Evolutionary conservation across 345 rosid species (phyloP).

Genomic region (Reutealis trisperma): DNA sequence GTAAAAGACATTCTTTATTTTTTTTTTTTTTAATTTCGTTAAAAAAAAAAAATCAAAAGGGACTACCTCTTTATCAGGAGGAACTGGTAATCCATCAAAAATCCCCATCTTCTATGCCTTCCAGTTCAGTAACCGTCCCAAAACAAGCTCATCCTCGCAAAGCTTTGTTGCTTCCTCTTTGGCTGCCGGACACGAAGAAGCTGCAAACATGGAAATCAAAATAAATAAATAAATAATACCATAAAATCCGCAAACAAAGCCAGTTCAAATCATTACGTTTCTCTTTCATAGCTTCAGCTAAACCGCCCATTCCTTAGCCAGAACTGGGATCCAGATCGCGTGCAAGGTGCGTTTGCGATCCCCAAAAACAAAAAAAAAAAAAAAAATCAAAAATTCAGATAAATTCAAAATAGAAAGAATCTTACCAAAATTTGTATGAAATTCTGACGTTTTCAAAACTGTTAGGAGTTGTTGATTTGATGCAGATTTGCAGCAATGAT

Average conservation of each 20-base stretch:
- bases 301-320: too few species aligned
- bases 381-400: too few species aligned
- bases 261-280: too few species aligned
- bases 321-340: too few species aligned
- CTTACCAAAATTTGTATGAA: not conserved
- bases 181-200: not conserved
- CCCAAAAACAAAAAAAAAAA: too few species aligned
- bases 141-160: conserved; percentile 18
- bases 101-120: conserved; percentile 59
- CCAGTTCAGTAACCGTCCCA: conserved; percentile 18
- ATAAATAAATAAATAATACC: too few species aligned
- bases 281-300: too few species aligned
- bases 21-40: not conserved
- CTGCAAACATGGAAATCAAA: not conserved
- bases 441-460: too few species aligned
- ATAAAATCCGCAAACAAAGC: too few species aligned
- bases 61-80: conserved; percentile 79
- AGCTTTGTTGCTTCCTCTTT: not conserved
- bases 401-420: too few species aligned
- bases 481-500: not conserved
- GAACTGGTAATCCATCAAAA: conserved; percentile 89
- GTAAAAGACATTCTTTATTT: not conserved
- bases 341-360: too few species aligned
- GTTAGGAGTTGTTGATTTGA: not conserved
- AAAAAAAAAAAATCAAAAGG: too few species aligned